These are phyloP conservation scores for Theileria orientalis DNA, from an alignment of 169 alveolate genomes.

Conservation along the genomic window DNA sequence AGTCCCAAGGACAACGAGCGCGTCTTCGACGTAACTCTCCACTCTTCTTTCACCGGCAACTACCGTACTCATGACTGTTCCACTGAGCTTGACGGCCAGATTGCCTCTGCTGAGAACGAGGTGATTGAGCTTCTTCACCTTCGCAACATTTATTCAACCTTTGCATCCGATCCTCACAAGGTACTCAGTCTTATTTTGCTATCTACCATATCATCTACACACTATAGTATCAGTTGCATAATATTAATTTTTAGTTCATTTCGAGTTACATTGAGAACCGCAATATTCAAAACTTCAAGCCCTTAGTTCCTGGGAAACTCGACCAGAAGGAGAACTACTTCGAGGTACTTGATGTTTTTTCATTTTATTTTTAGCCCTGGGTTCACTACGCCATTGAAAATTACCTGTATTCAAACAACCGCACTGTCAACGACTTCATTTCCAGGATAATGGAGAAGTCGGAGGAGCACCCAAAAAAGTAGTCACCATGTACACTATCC, in stretches of 20 bases:
- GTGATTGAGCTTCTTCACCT: slow-evolving; percentile 28
- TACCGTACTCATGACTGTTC: neutral
- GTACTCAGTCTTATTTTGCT: neutral
- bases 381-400: slow-evolving; percentile 28
- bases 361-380: slow-evolving; percentile 14
- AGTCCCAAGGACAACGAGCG: slow-evolving; percentile 4
- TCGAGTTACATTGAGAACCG: neutral
- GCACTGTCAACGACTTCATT: slow-evolving; percentile 17
- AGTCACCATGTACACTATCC: neutral
- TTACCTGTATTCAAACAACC: slow-evolving; percentile 22
- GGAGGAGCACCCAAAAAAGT: neutral
- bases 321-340: neutral
- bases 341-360: neutral
- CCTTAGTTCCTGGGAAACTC: neutral
- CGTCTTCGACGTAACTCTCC: slow-evolving; percentile 12
- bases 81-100: slow-evolving; percentile 30
- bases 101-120: slow-evolving; percentile 24
- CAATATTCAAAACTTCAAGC: slow-evolving; percentile 17
- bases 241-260: slow-evolving; percentile 13
- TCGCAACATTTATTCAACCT: slow-evolving; percentile 12
- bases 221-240: neutral
- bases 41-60: neutral
- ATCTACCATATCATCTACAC: neutral
- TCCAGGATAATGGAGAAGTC: slow-evolving; percentile 17
- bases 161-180: slow-evolving; percentile 34